A percentile compares a stretch with the other conserved stretches of the same genome.
Conservation (phyloP, 2,329 filamentous ascomycete genomes). For the Colletotrichum lindemuthianum region DNA sequence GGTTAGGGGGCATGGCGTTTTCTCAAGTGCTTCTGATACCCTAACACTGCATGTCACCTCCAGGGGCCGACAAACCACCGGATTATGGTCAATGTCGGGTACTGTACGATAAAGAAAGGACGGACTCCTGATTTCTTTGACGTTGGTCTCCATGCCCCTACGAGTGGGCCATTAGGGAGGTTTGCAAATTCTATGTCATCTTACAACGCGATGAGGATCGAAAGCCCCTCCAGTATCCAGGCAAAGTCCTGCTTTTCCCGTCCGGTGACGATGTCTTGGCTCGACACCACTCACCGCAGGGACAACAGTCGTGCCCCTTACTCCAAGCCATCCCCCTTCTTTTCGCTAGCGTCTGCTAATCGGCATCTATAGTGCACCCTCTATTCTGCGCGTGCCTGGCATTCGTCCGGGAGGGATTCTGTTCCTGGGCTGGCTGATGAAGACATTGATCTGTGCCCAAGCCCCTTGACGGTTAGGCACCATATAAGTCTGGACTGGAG, state of each 20-base stretch:
- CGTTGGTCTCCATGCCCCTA: background rate
- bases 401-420: background rate
- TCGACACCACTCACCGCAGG: background rate
- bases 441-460: too few species aligned
- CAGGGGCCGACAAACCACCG: conserved; percentile 14
- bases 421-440: background rate
- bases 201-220: too few species aligned
- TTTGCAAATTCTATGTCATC: too few species aligned
- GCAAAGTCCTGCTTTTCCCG: background rate
- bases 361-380: conserved; percentile 15
- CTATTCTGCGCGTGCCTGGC: conserved; percentile 8
- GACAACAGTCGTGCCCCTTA: conserved; percentile 11
- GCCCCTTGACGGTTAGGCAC: too few species aligned
- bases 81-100: conserved; percentile 22
- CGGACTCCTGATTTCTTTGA: background rate
- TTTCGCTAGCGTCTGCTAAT: background rate
- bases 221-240: too few species aligned
- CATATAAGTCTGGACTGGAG: too few species aligned
- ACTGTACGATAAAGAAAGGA: conserved; percentile 15
- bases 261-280: conserved; percentile 6
- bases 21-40: conserved; percentile 36
- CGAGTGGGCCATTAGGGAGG: background rate
- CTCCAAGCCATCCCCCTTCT: conserved; percentile 11
- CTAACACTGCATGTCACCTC: conserved; percentile 35
- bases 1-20: conserved; percentile 33